phyloP scores from a whole-genome alignment of 805 yeast species.

The Suhomyces emberorum region DNA sequence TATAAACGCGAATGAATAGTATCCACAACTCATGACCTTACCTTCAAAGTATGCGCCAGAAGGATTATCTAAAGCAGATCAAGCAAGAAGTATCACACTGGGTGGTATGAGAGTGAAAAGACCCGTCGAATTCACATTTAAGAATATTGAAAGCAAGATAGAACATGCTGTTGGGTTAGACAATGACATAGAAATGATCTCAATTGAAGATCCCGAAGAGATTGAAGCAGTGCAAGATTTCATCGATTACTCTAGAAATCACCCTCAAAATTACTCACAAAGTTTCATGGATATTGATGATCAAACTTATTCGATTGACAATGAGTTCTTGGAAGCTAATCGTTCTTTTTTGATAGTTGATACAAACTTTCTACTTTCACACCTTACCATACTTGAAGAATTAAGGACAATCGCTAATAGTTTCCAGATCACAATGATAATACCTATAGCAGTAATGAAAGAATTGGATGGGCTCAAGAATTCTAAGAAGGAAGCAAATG shows the following conservation, averaged over 20 bases:
- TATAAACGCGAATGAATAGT: too few species aligned
- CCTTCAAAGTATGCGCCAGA: conserved; percentile 39
- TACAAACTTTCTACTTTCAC: conserved; percentile 78
- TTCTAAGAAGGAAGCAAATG: conserved; percentile 21
- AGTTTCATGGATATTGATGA: conserved; percentile 1
- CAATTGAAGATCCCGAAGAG: conserved; percentile 45
- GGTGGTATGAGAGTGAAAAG: conserved; percentile 15
- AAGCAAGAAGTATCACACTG: conserved; percentile 21
- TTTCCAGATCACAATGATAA: conserved; percentile 51
- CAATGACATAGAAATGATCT: conserved; percentile 46
- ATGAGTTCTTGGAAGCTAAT: conserved; percentile 11
- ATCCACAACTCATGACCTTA: conserved; percentile 13
- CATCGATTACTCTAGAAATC: conserved; percentile 14
- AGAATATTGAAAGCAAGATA: conserved; percentile 24
- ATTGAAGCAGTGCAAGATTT: conserved; percentile 43
- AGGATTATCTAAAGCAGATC: conserved; percentile 27
- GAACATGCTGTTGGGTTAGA: conserved; percentile 16
- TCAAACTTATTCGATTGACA: not conserved
- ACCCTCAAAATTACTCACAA: not conserved
- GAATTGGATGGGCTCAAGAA: conserved; percentile 84
- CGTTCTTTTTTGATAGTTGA: conserved; percentile 60
- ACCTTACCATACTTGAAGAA: conserved; percentile 55
- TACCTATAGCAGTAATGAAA: conserved; percentile 66
- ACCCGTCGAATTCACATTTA: conserved; percentile 21
- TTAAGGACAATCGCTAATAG: conserved; percentile 38